Conservation (phyloP, 129 eudicot species). For the Flaveria robusta region DNA sequence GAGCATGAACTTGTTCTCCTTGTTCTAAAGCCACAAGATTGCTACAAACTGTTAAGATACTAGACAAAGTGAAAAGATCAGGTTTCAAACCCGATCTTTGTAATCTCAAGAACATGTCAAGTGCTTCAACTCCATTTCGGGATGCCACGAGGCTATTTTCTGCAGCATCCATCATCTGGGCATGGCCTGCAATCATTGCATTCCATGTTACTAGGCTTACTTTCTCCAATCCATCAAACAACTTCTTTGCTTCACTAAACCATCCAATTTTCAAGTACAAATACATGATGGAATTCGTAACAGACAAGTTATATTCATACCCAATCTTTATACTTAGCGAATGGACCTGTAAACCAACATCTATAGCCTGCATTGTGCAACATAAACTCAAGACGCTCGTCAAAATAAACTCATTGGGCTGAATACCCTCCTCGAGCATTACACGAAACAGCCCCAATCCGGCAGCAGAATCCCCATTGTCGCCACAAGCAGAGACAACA, state of each 20-base stretch:
- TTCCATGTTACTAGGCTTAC: constrained; percentile 81
- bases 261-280: constrained; percentile 70
- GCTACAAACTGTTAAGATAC: constrained; percentile 71
- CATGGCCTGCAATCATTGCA: constrained; percentile 88
- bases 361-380: constrained; percentile 60
- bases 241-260: constrained; percentile 59
- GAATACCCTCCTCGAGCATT: constrained; percentile 66
- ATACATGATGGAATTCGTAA: constrained; percentile 70
- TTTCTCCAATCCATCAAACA: constrained; percentile 65
- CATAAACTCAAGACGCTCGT: constrained; percentile 75
- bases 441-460: constrained; percentile 57
- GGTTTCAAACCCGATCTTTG: constrained; percentile 65
- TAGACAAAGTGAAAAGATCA: constrained; percentile 74
- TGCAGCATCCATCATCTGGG: constrained; percentile 64
- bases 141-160: constrained; percentile 52
- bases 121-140: constrained; percentile 70
- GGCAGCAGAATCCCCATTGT: constrained; percentile 57
- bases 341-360: constrained; percentile 72
- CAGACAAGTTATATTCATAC: constrained; percentile 43
- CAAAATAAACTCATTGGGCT: constrained; percentile 70
- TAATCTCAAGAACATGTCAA: constrained; percentile 54
- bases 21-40: constrained; percentile 73
- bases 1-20: constrained; percentile 88
- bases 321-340: constrained; percentile 66
- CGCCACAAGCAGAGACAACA: constrained; percentile 74